Evolutionary conservation across 768 basidiomycete genomes (phyloP).

Genomic region (Hygrophoropsis aurantiaca): DNA sequence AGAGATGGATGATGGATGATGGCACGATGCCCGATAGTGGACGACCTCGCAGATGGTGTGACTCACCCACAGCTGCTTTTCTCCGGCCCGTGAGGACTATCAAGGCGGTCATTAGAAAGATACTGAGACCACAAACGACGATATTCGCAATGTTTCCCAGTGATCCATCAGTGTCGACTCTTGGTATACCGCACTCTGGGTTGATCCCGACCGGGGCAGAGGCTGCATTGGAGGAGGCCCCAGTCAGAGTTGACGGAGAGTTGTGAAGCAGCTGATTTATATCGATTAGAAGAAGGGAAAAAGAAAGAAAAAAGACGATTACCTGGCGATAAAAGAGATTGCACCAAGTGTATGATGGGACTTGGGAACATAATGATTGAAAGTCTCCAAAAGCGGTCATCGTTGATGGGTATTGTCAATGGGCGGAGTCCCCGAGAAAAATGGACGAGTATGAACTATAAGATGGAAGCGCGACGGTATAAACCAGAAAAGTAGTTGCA

Average conservation of each 20-base stretch:
- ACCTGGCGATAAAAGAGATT: constrained; percentile 94
- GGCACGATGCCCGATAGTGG: not conserved
- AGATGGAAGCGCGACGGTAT: too few species aligned
- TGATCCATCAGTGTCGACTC: constrained; percentile 54
- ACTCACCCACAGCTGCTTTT: constrained; percentile 86
- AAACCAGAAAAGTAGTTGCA: too few species aligned
- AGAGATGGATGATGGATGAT: not conserved
- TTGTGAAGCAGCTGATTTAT: constrained; percentile 40
- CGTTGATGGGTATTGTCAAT: constrained; percentile 7
- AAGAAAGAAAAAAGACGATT: constrained; percentile 17
- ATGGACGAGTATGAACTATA: not conserved
- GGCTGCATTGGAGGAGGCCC: constrained; percentile 40
- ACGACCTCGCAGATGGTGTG: not conserved
- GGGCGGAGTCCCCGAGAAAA: not conserved
- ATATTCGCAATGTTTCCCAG: constrained; percentile 88
- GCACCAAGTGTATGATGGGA: constrained; percentile 88
- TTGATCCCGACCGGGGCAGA: constrained; percentile 83
- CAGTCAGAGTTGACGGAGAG: constrained; percentile 34
- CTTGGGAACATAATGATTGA: constrained; percentile 59
- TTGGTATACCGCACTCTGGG: constrained; percentile 74
- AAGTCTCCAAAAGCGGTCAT: constrained; percentile 78
- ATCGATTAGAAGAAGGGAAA: constrained; percentile 20
- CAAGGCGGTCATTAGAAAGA: constrained; percentile 59
- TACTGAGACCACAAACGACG: constrained; percentile 72
- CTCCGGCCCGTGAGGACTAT: constrained; percentile 59